phyloP scores from a whole-genome alignment of 2,329 filamentous ascomycete genomes.

The Amauroascus verrucosus region DNA sequence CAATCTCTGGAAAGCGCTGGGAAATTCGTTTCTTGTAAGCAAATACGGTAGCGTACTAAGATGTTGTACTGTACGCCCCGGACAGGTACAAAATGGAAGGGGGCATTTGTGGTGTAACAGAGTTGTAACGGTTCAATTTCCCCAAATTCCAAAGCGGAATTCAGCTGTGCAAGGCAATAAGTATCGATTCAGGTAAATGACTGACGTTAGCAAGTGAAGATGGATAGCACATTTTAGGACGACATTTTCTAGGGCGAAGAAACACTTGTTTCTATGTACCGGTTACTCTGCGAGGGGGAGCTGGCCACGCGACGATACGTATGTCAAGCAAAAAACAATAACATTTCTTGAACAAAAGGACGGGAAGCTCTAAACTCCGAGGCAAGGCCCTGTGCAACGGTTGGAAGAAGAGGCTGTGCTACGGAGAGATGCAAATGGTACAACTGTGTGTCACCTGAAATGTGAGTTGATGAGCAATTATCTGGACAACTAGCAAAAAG shows the following conservation, averaged over 20 bases:
- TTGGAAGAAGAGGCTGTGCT: not conserved
- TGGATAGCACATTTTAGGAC: too few relatives aligned
- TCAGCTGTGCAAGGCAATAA: not conserved
- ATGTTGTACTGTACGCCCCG: not conserved
- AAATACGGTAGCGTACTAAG: too few relatives aligned
- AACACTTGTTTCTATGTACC: too few relatives aligned
- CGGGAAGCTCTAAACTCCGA: not conserved
- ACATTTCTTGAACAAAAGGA: not conserved
- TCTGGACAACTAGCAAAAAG: not conserved
- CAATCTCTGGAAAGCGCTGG: too few relatives aligned
- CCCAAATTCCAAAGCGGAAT: not conserved
- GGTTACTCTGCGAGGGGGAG: too few relatives aligned
- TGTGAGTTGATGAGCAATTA: not conserved
- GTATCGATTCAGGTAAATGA: too few relatives aligned
- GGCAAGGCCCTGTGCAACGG: not conserved
- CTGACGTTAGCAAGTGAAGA: too few relatives aligned
- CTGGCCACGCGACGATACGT: not conserved
- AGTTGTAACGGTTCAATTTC: not conserved
- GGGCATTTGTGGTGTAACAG: not conserved
- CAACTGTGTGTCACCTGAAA: constrained; percentile 5
- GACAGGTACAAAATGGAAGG: not conserved
- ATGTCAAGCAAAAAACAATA: not conserved
- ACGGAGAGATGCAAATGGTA: not conserved
- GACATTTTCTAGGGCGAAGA: not conserved
- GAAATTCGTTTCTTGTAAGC: too few relatives aligned